Conservation (phyloP, 208 protist genomes). For the Acanthamoeba rhysodes region DNA sequence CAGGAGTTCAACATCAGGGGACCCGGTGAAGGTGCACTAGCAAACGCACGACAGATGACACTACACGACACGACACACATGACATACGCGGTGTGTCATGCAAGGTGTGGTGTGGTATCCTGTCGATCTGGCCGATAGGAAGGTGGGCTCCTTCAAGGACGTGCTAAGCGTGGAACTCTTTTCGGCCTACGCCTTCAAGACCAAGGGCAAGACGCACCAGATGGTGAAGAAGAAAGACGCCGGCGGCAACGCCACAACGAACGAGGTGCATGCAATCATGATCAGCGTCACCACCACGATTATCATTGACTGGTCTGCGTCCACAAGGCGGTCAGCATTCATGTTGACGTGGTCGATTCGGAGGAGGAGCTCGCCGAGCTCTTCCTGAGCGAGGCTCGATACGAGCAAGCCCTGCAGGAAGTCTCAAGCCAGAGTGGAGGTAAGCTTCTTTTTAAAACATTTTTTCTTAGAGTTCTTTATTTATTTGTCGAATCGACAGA, state of each 20-base stretch:
- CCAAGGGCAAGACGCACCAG: conserved; percentile 43
- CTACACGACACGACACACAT: too few species aligned
- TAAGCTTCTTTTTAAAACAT: not conserved
- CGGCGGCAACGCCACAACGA: not conserved
- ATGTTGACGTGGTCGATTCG: conserved; percentile 5
- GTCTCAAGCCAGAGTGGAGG: not conserved
- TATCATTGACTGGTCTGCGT: not conserved
- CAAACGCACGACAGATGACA: too few species aligned
- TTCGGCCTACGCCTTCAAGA: conserved; percentile 63
- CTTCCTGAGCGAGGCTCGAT: conserved; percentile 25
- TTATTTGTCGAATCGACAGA: not conserved
- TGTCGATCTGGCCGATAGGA: conserved; percentile 4
- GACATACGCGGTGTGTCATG: not conserved
- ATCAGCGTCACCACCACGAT: not conserved
- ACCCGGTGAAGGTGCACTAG: conserved; percentile 30
- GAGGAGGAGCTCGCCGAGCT: conserved; percentile 55
- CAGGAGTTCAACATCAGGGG: conserved; percentile 42
- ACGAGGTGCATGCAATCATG: not conserved
- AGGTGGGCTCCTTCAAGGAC: not conserved
- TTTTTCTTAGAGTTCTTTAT: too few species aligned
- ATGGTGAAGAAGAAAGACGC: conserved; percentile 43
- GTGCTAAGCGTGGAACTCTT: conserved; percentile 1
- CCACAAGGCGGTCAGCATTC: not conserved
- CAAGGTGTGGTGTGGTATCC: conserved; percentile 35
- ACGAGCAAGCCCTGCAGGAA: conserved; percentile 40